These are phyloP conservation scores for Stereocaulon alpinum DNA, from an alignment of 495 filamentous ascomycete genomes.

Conservation along the genomic window DNA sequence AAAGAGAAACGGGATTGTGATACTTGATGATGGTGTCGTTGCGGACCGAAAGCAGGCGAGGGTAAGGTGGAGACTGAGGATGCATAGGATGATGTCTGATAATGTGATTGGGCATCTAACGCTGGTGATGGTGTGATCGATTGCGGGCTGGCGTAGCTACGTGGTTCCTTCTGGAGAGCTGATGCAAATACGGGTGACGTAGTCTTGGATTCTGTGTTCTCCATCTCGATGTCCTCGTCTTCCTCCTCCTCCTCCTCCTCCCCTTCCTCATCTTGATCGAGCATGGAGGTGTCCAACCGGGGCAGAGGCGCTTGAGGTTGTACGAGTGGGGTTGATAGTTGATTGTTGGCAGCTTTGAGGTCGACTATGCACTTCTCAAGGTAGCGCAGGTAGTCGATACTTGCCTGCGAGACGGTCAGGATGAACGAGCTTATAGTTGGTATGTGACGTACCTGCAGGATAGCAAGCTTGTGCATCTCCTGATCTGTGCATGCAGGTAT, in stretches of 20 bases:
- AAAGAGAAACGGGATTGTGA: slow-evolving; percentile 14
- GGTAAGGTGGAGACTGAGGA: slow-evolving; percentile 32
- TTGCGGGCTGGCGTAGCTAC: slow-evolving; percentile 15
- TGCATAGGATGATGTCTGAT: slow-evolving; percentile 28
- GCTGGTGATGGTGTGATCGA: slow-evolving; percentile 16
- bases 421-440: background rate
- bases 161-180: slow-evolving; percentile 16
- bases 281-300: background rate
- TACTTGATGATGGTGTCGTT: slow-evolving; percentile 19
- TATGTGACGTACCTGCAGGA: slow-evolving; percentile 62
- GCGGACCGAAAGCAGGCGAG: slow-evolving; percentile 32
- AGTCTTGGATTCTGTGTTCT: slow-evolving; percentile 4
- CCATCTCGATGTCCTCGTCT: slow-evolving; percentile 16
- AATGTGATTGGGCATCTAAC: slow-evolving; percentile 29
- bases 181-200: slow-evolving; percentile 14
- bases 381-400: slow-evolving; percentile 94
- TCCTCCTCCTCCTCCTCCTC: slow-evolving; percentile 22
- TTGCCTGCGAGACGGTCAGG: slow-evolving; percentile 47
- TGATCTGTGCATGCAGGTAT: slow-evolving; percentile 84
- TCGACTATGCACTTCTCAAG: slow-evolving; percentile 80
- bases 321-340: slow-evolving; percentile 16
- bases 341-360: slow-evolving; percentile 52
- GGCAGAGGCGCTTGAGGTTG: slow-evolving; percentile 18
- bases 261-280: slow-evolving; percentile 26
- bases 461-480: slow-evolving; percentile 97